These are phyloP conservation scores for Hymenoscyphus fraxineus DNA, from an alignment of 2,329 filamentous ascomycete genomes.

Conservation along the genomic window DNA sequence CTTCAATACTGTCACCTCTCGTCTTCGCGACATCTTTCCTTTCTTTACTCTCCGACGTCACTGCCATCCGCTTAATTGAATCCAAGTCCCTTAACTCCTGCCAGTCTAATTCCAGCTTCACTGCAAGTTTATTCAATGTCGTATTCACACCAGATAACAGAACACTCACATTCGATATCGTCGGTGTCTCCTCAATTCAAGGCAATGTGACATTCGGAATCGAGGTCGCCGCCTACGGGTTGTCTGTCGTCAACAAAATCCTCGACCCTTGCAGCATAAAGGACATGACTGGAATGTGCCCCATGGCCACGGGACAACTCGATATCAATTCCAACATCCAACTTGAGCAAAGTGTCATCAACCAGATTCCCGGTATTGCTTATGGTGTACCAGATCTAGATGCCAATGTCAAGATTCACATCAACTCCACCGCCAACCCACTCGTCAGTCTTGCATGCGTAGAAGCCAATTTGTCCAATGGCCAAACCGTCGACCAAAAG, in stretches of 20 bases:
- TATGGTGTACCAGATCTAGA: constrained; percentile 91
- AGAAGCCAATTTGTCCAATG: constrained; percentile 83
- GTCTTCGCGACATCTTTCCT: constrained; percentile 30
- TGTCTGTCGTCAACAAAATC: constrained; percentile 60
- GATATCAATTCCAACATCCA: constrained; percentile 68
- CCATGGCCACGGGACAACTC: constrained; percentile 83
- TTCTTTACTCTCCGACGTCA: constrained; percentile 27
- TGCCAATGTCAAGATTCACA: constrained; percentile 75
- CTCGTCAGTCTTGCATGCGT: constrained; percentile 74
- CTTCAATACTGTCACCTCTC: constrained; percentile 28
- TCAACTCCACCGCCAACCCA: constrained; percentile 61
- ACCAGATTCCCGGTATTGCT: constrained; percentile 73
- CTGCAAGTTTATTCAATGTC: constrained; percentile 85
- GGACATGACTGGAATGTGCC: constrained; percentile 71
- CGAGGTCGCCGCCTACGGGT: constrained; percentile 77
- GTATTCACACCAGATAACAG: constrained; percentile 72
- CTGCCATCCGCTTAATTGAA: constrained; percentile 46
- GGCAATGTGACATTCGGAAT: constrained; percentile 78
- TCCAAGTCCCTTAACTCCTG: constrained; percentile 84
- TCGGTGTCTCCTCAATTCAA: constrained; percentile 77
- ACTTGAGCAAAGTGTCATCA: constrained; percentile 54
- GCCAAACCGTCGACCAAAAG: constrained; percentile 84
- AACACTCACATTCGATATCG: constrained; percentile 68
- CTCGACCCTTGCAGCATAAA: constrained; percentile 72
- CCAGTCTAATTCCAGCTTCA: constrained; percentile 79